Conservation (phyloP, 2,329 filamentous ascomycete species). For the Ceratocystis alfenasii region DNA sequence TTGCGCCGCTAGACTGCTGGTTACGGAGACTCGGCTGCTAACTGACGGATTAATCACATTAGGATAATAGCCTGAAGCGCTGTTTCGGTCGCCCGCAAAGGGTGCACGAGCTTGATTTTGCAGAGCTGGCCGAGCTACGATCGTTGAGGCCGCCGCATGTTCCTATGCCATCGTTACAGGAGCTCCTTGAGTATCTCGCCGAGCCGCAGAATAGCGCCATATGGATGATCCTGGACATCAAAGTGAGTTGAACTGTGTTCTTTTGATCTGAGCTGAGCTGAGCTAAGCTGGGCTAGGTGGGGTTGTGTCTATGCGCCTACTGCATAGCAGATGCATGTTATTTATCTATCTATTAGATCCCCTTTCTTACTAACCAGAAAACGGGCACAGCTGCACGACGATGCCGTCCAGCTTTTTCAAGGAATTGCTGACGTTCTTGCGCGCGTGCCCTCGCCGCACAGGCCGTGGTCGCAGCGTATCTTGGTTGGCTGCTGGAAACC, state of each 20-base stretch:
- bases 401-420: slow-evolving; percentile 57
- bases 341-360: not conserved
- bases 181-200: slow-evolving; percentile 61
- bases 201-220: slow-evolving; percentile 52
- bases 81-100: slow-evolving; percentile 67
- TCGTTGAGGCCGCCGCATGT: slow-evolving; percentile 57
- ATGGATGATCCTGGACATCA: slow-evolving; percentile 83
- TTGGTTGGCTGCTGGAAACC: slow-evolving; percentile 75
- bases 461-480: slow-evolving; percentile 60
- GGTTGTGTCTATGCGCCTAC: no score
- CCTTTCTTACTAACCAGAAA: not conserved
- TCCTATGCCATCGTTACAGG: slow-evolving; percentile 59
- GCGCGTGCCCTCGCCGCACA: slow-evolving; percentile 35
- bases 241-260: slow-evolving; percentile 38
- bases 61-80: slow-evolving; percentile 66
- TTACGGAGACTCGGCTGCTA: not conserved
- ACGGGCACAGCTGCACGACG: slow-evolving; percentile 49
- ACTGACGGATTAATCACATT: not conserved
- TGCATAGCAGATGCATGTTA: not conserved
- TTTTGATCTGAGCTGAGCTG: no score
- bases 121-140: slow-evolving; percentile 53
- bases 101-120: slow-evolving; percentile 66
- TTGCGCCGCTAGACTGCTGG: no score
- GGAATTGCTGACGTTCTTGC: slow-evolving; percentile 53
- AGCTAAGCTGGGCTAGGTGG: no score